These are phyloP conservation scores for Penicillium arizonense DNA, from an alignment of 495 filamentous ascomycete genomes.

Conservation along the genomic window DNA sequence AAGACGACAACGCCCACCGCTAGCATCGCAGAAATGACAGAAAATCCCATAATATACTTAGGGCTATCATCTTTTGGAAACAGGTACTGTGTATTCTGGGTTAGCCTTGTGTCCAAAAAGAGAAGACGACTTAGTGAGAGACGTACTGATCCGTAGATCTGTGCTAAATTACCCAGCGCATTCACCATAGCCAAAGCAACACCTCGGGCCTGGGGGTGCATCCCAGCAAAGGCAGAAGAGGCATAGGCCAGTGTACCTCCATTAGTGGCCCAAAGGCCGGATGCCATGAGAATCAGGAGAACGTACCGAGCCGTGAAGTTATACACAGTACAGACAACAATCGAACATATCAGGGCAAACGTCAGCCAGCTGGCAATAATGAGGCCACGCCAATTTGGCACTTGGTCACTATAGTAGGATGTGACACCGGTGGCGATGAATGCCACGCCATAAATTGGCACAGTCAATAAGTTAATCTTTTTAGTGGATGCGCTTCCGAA, in stretches of 20 bases:
- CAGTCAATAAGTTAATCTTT: conserved; percentile 33
- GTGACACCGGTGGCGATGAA: conserved; percentile 37
- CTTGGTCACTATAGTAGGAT: conserved; percentile 31
- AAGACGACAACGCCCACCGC: conserved; percentile 35
- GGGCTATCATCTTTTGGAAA: conserved; percentile 35
- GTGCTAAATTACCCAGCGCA: conserved; percentile 47
- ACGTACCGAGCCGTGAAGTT: conserved; percentile 49
- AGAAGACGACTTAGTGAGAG: background rate
- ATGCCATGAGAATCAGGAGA: conserved; percentile 49
- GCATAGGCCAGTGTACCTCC: conserved; percentile 43
- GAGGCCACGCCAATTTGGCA: conserved; percentile 26
- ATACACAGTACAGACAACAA: conserved; percentile 42
- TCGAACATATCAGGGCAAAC: conserved; percentile 38
- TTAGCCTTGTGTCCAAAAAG: background rate
- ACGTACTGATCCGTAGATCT: conserved; percentile 47
- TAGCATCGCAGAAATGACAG: conserved; percentile 39
- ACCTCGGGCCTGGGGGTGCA: conserved; percentile 33
- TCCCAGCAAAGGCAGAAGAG: conserved; percentile 37
- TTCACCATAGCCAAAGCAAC: conserved; percentile 49
- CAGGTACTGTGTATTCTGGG: conserved; percentile 16
- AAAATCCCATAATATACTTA: conserved; percentile 38
- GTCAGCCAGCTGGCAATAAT: conserved; percentile 37
- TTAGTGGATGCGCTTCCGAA: conserved; percentile 40
- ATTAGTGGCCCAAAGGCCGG: conserved; percentile 49
- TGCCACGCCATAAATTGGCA: conserved; percentile 43